phyloP scores from a whole-genome alignment of 2,329 filamentous ascomycete genomes.

The Alternaria incomplexa region DNA sequence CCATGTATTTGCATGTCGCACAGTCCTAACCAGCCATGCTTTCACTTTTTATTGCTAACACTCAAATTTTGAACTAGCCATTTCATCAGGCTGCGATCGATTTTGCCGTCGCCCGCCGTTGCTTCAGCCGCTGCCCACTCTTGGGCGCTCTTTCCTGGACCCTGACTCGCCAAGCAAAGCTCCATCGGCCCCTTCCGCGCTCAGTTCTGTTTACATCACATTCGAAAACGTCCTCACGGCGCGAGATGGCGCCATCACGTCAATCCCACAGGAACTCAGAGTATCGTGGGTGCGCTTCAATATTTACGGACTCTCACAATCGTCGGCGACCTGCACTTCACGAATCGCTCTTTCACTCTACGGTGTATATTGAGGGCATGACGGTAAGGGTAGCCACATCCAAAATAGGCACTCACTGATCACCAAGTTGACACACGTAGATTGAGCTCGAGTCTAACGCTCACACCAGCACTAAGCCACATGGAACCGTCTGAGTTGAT shows the following conservation, averaged over 20 bases:
- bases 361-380: neutral
- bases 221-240: neutral
- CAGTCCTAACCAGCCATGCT: neutral
- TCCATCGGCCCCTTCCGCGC: neutral
- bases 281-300: neutral
- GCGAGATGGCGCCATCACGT: neutral
- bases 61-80: neutral
- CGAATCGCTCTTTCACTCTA: neutral
- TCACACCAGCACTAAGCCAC: neutral
- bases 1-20: neutral
- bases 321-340: neutral
- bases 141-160: neutral
- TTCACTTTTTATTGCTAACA: neutral
- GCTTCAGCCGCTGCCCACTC: neutral
- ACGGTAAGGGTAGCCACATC: neutral
- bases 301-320: neutral
- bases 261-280: neutral
- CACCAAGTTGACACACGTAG: neutral
- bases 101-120: neutral
- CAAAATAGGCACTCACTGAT: neutral
- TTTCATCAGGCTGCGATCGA: neutral
- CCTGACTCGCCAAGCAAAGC: neutral
- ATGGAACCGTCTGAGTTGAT: neutral
- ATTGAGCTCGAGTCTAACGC: neutral
- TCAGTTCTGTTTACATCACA: neutral